A percentile compares a stretch with the other conserved stretches of the same genome.
Evolutionary conservation across 139 green algal species (phyloP).

Genomic region (Chlamydomonas schloesseri): DNA sequence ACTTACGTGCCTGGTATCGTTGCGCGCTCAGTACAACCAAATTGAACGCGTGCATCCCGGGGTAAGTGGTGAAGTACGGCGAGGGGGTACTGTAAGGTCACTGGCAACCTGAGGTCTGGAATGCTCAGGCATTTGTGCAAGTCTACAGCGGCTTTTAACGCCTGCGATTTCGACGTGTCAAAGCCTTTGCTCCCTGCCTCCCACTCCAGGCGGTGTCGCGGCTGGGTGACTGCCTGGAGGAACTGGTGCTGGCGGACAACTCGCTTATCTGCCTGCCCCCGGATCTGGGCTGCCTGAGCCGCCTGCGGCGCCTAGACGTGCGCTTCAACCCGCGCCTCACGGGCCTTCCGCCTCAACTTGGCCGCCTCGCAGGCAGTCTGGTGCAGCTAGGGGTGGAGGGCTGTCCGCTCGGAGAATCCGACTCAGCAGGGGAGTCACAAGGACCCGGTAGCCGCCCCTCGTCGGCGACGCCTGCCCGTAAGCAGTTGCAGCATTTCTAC

Average conservation of each 20-base stretch:
- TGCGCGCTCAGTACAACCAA: constrained; percentile 10
- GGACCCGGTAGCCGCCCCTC: not conserved
- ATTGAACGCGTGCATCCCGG: constrained; percentile 15
- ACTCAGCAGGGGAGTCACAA: not conserved
- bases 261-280: not conserved
- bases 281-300: not conserved
- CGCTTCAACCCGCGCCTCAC: not conserved
- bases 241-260: constrained; percentile 30
- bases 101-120: too few relatives aligned
- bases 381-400: constrained; percentile 7
- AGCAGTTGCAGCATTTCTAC: constrained; percentile 19
- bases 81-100: too few relatives aligned
- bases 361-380: not conserved
- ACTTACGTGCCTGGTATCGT: not conserved
- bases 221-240: not conserved
- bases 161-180: too few relatives aligned
- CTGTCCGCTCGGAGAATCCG: not conserved
- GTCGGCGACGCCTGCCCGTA: not conserved
- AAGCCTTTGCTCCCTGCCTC: too few relatives aligned
- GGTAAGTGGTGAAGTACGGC: not conserved
- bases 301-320: constrained; percentile 21
- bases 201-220: not conserved
- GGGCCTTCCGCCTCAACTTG: not conserved
- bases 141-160: too few relatives aligned
- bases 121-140: too few relatives aligned